These are phyloP conservation scores for Penicillium argentinense DNA, from an alignment of 495 filamentous ascomycete species.

Conservation along the genomic window DNA sequence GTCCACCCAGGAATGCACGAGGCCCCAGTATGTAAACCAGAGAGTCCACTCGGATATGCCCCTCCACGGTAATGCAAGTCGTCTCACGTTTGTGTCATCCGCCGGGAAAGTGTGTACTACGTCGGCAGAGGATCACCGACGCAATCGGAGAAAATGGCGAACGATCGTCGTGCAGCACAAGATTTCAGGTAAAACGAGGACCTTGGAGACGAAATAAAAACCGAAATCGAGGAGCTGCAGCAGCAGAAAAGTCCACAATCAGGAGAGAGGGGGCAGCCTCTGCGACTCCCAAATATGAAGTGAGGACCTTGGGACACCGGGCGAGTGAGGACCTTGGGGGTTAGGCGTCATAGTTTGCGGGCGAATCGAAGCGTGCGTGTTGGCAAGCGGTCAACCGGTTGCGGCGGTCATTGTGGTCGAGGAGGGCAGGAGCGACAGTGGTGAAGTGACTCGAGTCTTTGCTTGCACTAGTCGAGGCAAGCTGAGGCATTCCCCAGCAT, in stretches of 20 bases:
- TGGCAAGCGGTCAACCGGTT: constrained; percentile 17
- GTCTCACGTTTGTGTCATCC: constrained; percentile 23
- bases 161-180: constrained; percentile 21
- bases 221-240: constrained; percentile 8
- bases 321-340: constrained; percentile 38
- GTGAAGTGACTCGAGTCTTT: too few relatives aligned
- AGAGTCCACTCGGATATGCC: not conserved
- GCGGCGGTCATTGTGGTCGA: constrained; percentile 4
- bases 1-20: not conserved
- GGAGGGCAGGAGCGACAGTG: too few relatives aligned
- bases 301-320: constrained; percentile 34
- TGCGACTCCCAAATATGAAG: constrained; percentile 4
- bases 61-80: constrained; percentile 4
- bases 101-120: constrained; percentile 1
- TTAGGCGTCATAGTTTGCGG: constrained; percentile 24
- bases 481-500: too few relatives aligned
- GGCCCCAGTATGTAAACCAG: not conserved
- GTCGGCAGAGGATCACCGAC: constrained; percentile 13
- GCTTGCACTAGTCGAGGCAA: too few relatives aligned
- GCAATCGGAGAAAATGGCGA: constrained; percentile 23
- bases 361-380: constrained; percentile 17
- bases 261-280: not conserved
- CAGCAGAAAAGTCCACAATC: too few relatives aligned
- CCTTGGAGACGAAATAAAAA: constrained; percentile 18
- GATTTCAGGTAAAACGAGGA: constrained; percentile 16